These are phyloP conservation scores for Diaporthe destruens DNA, from an alignment of 2,329 filamentous ascomycete genomes.

Conservation along the genomic window DNA sequence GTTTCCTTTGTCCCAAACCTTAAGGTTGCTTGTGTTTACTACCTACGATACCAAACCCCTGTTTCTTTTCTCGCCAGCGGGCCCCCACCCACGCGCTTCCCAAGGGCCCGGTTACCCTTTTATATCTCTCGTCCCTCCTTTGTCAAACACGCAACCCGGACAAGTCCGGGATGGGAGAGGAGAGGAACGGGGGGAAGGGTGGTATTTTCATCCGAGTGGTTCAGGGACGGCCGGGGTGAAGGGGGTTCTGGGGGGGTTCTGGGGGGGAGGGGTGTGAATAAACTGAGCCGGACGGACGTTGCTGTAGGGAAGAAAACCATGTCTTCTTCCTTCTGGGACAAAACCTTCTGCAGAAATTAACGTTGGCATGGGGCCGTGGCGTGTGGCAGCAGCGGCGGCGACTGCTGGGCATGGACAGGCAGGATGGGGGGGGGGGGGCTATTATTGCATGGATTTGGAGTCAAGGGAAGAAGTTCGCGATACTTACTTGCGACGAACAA, in stretches of 20 bases:
- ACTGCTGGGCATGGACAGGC: slow-evolving; percentile 15
- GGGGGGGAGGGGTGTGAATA: slow-evolving; percentile 21
- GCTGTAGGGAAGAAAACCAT: neutral
- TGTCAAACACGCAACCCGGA: slow-evolving; percentile 30
- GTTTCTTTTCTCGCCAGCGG: slow-evolving; percentile 23
- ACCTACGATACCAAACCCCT: slow-evolving; percentile 28
- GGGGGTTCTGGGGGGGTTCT: neutral
- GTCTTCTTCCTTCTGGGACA: slow-evolving; percentile 3
- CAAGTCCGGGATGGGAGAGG: neutral
- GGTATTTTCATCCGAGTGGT: slow-evolving; percentile 22
- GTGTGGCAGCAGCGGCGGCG: neutral
- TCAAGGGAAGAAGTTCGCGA: slow-evolving; percentile 26
- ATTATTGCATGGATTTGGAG: slow-evolving; percentile 29
- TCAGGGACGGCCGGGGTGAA: neutral
- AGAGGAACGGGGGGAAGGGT: neutral
- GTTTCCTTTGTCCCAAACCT: slow-evolving; percentile 19
- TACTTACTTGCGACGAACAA: slow-evolving; percentile 33
- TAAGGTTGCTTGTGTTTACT: slow-evolving; percentile 37
- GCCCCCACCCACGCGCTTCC: slow-evolving; percentile 22
- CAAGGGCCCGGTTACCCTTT: slow-evolving; percentile 5
- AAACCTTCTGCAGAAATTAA: slow-evolving; percentile 15
- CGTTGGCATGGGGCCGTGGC: slow-evolving; percentile 1
- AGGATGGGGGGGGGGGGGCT: neutral
- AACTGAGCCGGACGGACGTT: neutral
- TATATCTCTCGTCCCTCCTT: neutral